Percentiles rank a stretch among this genome's conserved stretches.
These are phyloP conservation scores for Penicillium fimorum DNA, from an alignment of 495 filamentous ascomycete species.

Conservation along the genomic window DNA sequence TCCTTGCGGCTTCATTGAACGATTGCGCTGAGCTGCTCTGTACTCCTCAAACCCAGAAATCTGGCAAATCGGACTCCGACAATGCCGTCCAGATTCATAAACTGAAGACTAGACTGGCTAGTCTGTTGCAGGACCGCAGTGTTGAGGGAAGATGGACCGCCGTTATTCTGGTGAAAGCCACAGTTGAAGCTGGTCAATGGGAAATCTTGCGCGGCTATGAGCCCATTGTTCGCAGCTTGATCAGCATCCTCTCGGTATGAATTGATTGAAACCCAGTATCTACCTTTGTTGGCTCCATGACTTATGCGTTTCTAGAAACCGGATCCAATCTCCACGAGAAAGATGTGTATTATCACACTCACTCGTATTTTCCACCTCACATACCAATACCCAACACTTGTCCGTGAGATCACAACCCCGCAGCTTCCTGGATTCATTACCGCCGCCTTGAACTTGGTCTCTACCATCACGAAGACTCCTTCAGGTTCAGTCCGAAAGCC, in stretches of 20 bases:
- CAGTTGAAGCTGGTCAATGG: constrained; percentile 77
- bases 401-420: constrained; percentile 86
- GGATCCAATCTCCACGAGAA: constrained; percentile 69
- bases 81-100: constrained; percentile 66
- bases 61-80: constrained; percentile 58
- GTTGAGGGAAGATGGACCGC: constrained; percentile 72
- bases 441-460: constrained; percentile 67
- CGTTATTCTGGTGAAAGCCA: constrained; percentile 73
- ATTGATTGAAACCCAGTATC: background rate
- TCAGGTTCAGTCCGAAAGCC: constrained; percentile 45
- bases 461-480: constrained; percentile 34
- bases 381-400: constrained; percentile 73
- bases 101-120: constrained; percentile 71
- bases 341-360: constrained; percentile 69
- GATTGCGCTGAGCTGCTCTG: constrained; percentile 61
- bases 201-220: constrained; percentile 67
- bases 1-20: constrained; percentile 58
- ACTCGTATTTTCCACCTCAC: constrained; percentile 79
- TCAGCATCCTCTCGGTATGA: constrained; percentile 67
- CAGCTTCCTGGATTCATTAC: constrained; percentile 71
- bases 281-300: constrained; percentile 7
- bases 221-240: constrained; percentile 69
- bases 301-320: constrained; percentile 54
- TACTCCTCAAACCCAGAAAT: constrained; percentile 42
- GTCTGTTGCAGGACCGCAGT: constrained; percentile 69